Evolutionary conservation across 1,284 basidiomycete species (phyloP), one percentile per base, ranked within the genome.

Genomic region (Ustilago loliicola): DNA sequence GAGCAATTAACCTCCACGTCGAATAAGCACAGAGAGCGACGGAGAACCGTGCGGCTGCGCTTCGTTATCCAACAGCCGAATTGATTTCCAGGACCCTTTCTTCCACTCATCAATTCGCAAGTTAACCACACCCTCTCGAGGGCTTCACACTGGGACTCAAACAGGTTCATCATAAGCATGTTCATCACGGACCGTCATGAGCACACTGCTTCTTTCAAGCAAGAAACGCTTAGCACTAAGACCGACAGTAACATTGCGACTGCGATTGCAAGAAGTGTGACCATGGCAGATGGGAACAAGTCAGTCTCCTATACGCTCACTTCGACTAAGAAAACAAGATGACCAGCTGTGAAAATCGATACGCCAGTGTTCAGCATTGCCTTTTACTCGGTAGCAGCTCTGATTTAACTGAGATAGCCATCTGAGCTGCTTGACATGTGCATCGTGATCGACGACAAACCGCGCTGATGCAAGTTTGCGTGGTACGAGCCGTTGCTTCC

Each of bases 361-460:
- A 25, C 48, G 48, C 48, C 27, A 40, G 21, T 34, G 55, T 54
- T 77, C 74, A 77, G 71, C 61, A 77, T 77, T 77, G 75, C 75
- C 75, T 77, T 77, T 73, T 77, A 77, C 70, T 69, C 70, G 36
- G 17, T 32, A 51, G 48, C 58, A 60, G 61, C 61, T 25, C 53
- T 29, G 21, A 10, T 23, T 19, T 50, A 30, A 32, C 61, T 40
- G 2, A 11, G 30, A 42, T 29, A 25, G 25, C 32, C 25, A 15
- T 1, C 21, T n/a, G 27, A n/a, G 54, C 63, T 54, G 68, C 68
- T 67, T 55, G 67, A 66, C 72, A 70, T 34, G 48, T 63, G 64
- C 72, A 19, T 42, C 72, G 59, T 29, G 62, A 55, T 42, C 13
- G 17, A 52, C 23, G 15, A 21, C n/a, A 23, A 34, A 34, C 15